A percentile compares a stretch with the other conserved stretches of the same genome.
Evolutionary conservation across 2,329 filamentous ascomycete genomes (phyloP).

Genomic region (Volutella citrinella): DNA sequence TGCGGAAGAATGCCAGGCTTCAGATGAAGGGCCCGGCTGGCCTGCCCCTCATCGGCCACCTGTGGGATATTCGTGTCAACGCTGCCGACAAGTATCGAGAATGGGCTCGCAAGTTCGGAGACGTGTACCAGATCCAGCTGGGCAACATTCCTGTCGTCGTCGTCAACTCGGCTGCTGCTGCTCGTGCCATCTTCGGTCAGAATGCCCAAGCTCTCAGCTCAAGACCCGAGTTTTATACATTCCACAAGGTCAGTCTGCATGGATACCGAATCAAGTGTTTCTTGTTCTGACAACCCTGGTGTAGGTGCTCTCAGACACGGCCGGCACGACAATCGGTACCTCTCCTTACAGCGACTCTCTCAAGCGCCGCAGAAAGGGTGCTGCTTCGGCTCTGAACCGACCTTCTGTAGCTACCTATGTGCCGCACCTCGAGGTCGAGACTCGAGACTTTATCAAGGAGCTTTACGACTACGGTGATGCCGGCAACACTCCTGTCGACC

Average conservation of each 20-base stretch:
- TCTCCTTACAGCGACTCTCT: conserved; percentile 64
- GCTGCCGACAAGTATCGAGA: conserved; percentile 55
- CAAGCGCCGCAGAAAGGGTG: conserved; percentile 62
- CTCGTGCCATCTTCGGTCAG: conserved; percentile 48
- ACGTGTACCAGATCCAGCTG: conserved; percentile 55
- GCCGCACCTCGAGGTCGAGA: conserved; percentile 60
- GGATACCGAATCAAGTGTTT: no score
- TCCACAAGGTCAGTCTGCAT: conserved; percentile 48
- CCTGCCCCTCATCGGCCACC: conserved; percentile 52
- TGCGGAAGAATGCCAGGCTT: conserved; percentile 42
- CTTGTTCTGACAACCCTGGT: no score
- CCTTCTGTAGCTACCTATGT: conserved; percentile 62
- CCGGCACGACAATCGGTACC: conserved; percentile 66
- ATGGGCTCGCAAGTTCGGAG: conserved; percentile 47
- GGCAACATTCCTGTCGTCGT: conserved; percentile 56
- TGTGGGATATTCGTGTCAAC: conserved; percentile 52
- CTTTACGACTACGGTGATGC: conserved; percentile 54
- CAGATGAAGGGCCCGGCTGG: conserved; percentile 47
- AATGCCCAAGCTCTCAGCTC: conserved; percentile 54
- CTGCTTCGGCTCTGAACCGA: conserved; percentile 63
- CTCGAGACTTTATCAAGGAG: conserved; percentile 60
- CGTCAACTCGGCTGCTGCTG: conserved; percentile 51
- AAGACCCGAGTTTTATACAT: conserved; percentile 56
- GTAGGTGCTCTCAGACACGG: conserved; percentile 60
- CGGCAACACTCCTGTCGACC: conserved; percentile 54